Base-by-base conservation (phyloP, 306 rosid genomes). In the Cicer arietinum region DNA sequence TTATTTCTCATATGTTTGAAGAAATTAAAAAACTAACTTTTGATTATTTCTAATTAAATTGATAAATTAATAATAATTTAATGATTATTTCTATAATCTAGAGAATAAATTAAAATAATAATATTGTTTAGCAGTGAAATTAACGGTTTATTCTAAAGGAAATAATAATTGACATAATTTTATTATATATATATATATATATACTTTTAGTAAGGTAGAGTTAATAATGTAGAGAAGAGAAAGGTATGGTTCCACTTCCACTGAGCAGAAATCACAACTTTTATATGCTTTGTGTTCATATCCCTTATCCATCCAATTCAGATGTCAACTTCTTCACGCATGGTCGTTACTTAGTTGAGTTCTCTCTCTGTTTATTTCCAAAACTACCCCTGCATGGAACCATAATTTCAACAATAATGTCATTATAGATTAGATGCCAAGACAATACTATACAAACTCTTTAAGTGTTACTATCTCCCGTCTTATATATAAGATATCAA, bases 301-400 rank as follows among this genome's bases (percentile, higher is more conserved):
- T 87, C 83, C 90, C 90, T 89, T 74, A 80, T 92, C 90, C 79
- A 51, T 77, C 88, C 88, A 74, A 72, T 85, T 87, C 80, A 79
- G 79, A 70, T 47, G 86, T 78, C 97, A 91, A 89, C 63, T 89
- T 85, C 83, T 30, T 84, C 93, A 89, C 96, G 93, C 96, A 43
- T 91, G 80, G 79, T 84, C 87, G 81, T 84, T 81, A 89, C 37
- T 30, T 53, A 16, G 30, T 10, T 7, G 7, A 53, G 68, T 79
- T 79, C 84, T 83, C 48, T 84, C 84, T 43, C 77, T 70, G 73
- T 70, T 16, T 8, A 1, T 65, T 61, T 62, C 18, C 88, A 71
- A 79, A 85, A 85, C 61, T 89, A 20, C 85, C 98, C 98, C 76
- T 83, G 69, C 80, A 71, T 79, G 82, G 76, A 10, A 10, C 57